Conservation (phyloP, 805 yeast genomes). For the Peterozyma toletana region DNA sequence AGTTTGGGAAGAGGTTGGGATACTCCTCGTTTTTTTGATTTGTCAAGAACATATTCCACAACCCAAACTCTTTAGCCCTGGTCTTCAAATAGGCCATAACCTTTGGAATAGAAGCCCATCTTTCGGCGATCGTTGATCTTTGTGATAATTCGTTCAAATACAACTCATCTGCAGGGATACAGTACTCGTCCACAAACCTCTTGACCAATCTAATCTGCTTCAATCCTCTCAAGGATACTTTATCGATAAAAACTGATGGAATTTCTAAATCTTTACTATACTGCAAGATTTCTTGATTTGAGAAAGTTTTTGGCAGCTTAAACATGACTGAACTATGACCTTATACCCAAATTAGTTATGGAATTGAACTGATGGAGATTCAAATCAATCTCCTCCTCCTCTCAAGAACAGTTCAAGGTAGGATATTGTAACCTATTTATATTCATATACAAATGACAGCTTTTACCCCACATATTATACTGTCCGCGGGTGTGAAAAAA, state of each 20-base stretch:
- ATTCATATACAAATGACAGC: too few relatives aligned
- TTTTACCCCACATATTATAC: too few relatives aligned
- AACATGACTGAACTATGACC: too few relatives aligned
- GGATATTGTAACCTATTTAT: too few relatives aligned
- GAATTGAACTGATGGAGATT: too few relatives aligned
- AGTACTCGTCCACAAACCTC: constrained; percentile 47
- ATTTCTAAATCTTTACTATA: constrained; percentile 2
- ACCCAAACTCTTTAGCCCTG: constrained; percentile 43
- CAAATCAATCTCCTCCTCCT: too few relatives aligned
- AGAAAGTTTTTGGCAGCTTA: background rate
- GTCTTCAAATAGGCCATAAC: constrained; percentile 43
- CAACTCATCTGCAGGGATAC: constrained; percentile 47
- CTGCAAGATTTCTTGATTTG: background rate
- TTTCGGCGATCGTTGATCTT: constrained; percentile 23
- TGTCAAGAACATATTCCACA: constrained; percentile 56
- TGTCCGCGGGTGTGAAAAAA: too few relatives aligned
- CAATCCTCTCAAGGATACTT: constrained; percentile 25
- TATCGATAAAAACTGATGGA: constrained; percentile 4
- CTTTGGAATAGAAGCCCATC: constrained; percentile 43
- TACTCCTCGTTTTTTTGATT: constrained; percentile 24
- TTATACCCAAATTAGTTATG: too few relatives aligned
- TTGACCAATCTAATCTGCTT: constrained; percentile 28
- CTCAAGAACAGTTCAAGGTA: too few relatives aligned
- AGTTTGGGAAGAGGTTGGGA: constrained; percentile 35
- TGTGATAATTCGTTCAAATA: constrained; percentile 30